A percentile compares a stretch with the other conserved stretches of the same genome.
phyloP scores from a whole-genome alignment of 2,329 filamentous ascomycete species.

The Dactylellina cionopaga region DNA sequence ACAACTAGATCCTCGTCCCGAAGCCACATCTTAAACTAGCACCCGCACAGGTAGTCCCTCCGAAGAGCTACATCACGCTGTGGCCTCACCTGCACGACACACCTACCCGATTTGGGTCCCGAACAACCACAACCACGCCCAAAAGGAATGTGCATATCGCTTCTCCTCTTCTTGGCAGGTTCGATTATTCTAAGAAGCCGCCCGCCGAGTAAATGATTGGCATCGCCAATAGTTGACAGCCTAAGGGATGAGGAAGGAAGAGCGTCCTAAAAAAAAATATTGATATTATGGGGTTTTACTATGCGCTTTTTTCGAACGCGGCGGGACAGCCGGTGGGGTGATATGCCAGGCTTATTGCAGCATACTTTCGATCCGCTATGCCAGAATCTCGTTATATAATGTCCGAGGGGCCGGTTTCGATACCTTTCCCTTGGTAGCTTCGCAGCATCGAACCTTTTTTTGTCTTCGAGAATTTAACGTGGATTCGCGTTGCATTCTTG shows the following conservation, averaged over 20 bases:
- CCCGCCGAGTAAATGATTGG: slow-evolving; percentile 46
- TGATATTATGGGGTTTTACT: slow-evolving; percentile 4
- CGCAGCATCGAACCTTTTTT: slow-evolving; percentile 1
- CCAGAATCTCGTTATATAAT: slow-evolving; percentile 42
- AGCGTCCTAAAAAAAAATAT: slow-evolving; percentile 14
- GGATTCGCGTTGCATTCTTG: slow-evolving; percentile 4
- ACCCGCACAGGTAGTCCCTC: background rate
- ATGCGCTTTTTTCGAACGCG: slow-evolving; percentile 21
- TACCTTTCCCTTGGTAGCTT: slow-evolving; percentile 14
- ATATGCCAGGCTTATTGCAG: slow-evolving; percentile 24
- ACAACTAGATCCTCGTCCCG: slow-evolving; percentile 16
- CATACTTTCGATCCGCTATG: slow-evolving; percentile 1
- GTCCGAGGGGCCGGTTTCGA: slow-evolving; percentile 15
- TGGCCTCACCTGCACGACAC: slow-evolving; percentile 26
- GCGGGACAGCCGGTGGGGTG: slow-evolving; percentile 5
- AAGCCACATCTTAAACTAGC: background rate
- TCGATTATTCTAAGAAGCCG: slow-evolving; percentile 25
- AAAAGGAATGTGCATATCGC: slow-evolving; percentile 49
- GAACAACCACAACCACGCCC: slow-evolving; percentile 17
- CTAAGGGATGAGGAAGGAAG: slow-evolving; percentile 43
- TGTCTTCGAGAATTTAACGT: slow-evolving; percentile 19
- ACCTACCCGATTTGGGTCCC: slow-evolving; percentile 37
- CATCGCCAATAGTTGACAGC: slow-evolving; percentile 52
- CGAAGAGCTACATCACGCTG: slow-evolving; percentile 24
- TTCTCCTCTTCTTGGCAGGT: slow-evolving; percentile 46